Evolutionary conservation across 805 yeast genomes (phyloP).

Genomic region (Jamesozyma spencerorum): DNA sequence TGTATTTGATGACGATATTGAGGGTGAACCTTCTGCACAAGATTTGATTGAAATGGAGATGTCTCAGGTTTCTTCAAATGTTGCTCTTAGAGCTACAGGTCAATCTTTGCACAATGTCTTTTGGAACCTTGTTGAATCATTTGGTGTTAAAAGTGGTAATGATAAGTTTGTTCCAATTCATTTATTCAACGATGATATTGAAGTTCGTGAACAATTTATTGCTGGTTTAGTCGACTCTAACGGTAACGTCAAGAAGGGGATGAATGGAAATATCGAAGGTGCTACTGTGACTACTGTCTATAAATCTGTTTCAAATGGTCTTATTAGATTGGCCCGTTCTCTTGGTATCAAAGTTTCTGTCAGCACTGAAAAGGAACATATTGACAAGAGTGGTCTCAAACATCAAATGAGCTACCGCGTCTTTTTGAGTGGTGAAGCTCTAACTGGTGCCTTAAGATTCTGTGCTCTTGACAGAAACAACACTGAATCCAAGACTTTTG

Average conservation of each 20-base stretch:
- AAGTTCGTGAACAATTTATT: slow-evolving; percentile 34
- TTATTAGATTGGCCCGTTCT: slow-evolving; percentile 34
- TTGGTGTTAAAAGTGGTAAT: slow-evolving; percentile 2
- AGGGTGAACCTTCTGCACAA: slow-evolving; percentile 2
- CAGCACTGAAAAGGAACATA: slow-evolving; percentile 10
- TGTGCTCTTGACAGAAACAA: slow-evolving; percentile 14
- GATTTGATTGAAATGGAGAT: slow-evolving; percentile 2
- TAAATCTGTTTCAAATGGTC: slow-evolving; percentile 24
- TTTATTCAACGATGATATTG: slow-evolving; percentile 27
- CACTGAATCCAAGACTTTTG: background rate
- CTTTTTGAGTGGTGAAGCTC: slow-evolving; percentile 20
- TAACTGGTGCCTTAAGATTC: slow-evolving; percentile 20
- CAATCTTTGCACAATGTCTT: slow-evolving; percentile 19
- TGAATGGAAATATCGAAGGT: background rate
- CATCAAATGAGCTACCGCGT: slow-evolving; percentile 11
- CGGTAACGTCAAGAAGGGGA: slow-evolving; percentile 20
- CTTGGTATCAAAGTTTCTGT: slow-evolving; percentile 31
- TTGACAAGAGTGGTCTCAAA: slow-evolving; percentile 1
- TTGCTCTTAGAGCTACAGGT: background rate
- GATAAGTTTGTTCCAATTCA: slow-evolving; percentile 26
- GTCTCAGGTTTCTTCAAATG: background rate
- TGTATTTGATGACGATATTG: slow-evolving; percentile 2
- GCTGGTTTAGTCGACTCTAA: slow-evolving; percentile 37
- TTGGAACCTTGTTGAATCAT: slow-evolving; percentile 12
- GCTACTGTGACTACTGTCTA: slow-evolving; percentile 26